A percentile compares a stretch with the other conserved stretches of the same genome.
These are phyloP conservation scores for Penicillium glabrum DNA, from an alignment of 2,329 filamentous ascomycete genomes.

Conservation along the genomic window DNA sequence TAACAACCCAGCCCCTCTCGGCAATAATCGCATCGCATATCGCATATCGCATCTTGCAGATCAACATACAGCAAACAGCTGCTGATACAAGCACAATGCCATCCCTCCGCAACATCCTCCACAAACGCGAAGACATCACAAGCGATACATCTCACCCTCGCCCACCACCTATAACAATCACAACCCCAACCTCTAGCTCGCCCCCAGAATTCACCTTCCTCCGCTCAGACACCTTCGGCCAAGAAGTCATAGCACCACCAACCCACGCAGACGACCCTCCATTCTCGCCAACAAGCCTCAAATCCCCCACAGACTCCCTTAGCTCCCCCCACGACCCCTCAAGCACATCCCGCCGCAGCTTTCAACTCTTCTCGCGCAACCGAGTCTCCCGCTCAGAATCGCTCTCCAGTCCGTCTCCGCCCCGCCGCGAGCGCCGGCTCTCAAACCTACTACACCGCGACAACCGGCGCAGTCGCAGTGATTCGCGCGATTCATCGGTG, in stretches of 20 bases:
- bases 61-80: conserved; percentile 1
- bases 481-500: conserved; percentile 49
- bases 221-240: conserved; percentile 75
- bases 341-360: conserved; percentile 35
- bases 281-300: background rate
- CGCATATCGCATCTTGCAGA: background rate
- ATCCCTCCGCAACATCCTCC: conserved; percentile 58
- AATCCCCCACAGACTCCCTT: background rate
- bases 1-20: background rate
- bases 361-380: conserved; percentile 29
- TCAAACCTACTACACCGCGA: conserved; percentile 37
- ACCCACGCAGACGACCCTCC: conserved; percentile 26
- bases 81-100: conserved; percentile 47
- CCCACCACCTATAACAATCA: background rate
- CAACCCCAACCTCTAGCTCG: conserved; percentile 35
- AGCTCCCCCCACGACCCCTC: conserved; percentile 14
- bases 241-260: conserved; percentile 77
- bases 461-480: conserved; percentile 33
- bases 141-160: conserved; percentile 36
- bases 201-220: conserved; percentile 77
- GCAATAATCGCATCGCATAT: background rate
- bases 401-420: conserved; percentile 28
- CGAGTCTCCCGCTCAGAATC: conserved; percentile 28
- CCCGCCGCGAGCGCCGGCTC: conserved; percentile 33
- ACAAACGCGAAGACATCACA: conserved; percentile 60